Evolutionary conservation across 2,329 filamentous ascomycete species (phyloP), one percentile per base, ranked within the genome.

Genomic region (Stachybotrys chlorohalonatus): DNA sequence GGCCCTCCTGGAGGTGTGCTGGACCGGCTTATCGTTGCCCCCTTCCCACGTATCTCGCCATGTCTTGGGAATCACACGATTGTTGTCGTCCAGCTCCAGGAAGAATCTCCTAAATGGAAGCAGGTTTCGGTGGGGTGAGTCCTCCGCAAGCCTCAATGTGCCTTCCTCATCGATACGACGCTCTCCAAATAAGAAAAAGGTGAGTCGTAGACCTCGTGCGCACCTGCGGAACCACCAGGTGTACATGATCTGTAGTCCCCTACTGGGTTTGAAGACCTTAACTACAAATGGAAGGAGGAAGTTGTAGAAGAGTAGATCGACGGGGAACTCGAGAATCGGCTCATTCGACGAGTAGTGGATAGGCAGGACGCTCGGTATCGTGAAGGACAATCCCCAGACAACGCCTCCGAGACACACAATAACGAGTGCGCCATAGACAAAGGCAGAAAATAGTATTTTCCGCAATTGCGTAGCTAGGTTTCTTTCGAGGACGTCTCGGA

Each of bases 191-290:
- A 99, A 81, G 68, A 99, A 99, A 74, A 92, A 89, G 1, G 90
- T 95, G 42, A 99, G 76, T 24, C 93, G 83, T 53, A 99, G 75
- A 47, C 79, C 75, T 52, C 89, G 81, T 11, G 92, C 94, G 66
- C 92, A 96, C 62, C 82, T 84, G 61, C 87, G 86, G 73, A 99
- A 96, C 90, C 94, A 99, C 93, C 93, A 97, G 7, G 85, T 86
- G 68, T 96, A 99, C 77, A 96, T 86, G 54, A 80, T 76, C 62
- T 95, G 88, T 3, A 99, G 75, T 1, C 84, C 87, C 65, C 95
- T 88, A 52, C 89, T 90, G 2, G 93, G 92, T 66, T 88, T 89
- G 70, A 96, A 86, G 62, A 90, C 85, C 62, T 83, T 87, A 61
- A 97, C 83, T 11, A 92, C 85, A 51, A 96, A 74, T 0, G 94